Evolutionary conservation across 1,284 basidiomycete genomes (phyloP), one percentile per base, ranked within the genome.

Genomic region (Melampsora medusae): DNA sequence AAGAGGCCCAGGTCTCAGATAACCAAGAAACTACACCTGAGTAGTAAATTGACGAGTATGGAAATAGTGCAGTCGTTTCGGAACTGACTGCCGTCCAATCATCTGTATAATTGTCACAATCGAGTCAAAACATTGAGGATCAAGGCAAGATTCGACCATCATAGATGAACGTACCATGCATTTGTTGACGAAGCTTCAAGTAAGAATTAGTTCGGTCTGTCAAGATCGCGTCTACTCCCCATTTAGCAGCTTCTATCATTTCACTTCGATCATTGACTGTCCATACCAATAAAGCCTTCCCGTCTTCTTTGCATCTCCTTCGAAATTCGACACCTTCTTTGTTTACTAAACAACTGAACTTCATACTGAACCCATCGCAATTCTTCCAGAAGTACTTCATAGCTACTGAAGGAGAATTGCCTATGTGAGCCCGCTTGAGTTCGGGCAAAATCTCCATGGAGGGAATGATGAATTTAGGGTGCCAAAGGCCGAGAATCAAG

Each of bases 211-310:
- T 93, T 22, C 85, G 84, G 80, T 99, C 96, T 4, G 93, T 96
- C 78, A 99, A 87, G 79, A 99, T 91, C 12, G 89, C 93, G 81
- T 91, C 88, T 25, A 92, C 91, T 77, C 89, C 92, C 96, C 94
- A 97, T 79, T 93, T 86, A 22, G 91, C 90, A 77, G 92, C 93
- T 87, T 97, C 92, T 85, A 96, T 91, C 95, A 99, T 97, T 82
- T 96, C 90, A 77, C 89, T 88, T 12, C 89, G 88, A 65, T 90
- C 87, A 82, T 98, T 99, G 38, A 98, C 95, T 0, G 96, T 99
- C 97, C 97, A 99, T 14, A 95, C 92, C 88, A 94, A 90, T 64
- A 97, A 81, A 80, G 88, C 88, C 87, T 99, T 99, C 28, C 91
- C 91, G 0, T 88, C 89, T 19, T 82, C 84, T 82, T 89, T 89